Conservation (phyloP, 2,329 filamentous ascomycete species). For the Teratosphaeria gauchensis region DNA sequence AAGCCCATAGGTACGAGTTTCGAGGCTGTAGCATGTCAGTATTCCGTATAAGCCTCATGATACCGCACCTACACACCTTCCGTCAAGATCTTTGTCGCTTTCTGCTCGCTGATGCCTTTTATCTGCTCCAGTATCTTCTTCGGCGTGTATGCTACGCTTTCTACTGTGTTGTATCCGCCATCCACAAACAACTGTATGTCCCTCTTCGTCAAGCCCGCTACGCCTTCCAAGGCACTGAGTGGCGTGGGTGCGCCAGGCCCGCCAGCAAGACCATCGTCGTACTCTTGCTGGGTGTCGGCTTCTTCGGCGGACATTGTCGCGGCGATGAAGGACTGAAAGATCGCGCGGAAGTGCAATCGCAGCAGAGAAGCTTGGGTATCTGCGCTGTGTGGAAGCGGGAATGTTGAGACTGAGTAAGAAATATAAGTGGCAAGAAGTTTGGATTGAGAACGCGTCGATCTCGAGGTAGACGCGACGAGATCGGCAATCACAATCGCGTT, state of each 20-base stretch:
- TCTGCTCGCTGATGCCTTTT: slow-evolving; percentile 96
- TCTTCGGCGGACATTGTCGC: slow-evolving; percentile 41
- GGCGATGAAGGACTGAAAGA: not conserved
- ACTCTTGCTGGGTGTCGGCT: slow-evolving; percentile 59
- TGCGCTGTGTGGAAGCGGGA: not conserved
- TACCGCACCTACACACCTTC: slow-evolving; percentile 53
- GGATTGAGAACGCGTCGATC: not conserved
- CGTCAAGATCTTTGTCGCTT: slow-evolving; percentile 79
- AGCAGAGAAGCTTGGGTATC: not conserved
- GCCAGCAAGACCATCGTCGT: slow-evolving; percentile 64
- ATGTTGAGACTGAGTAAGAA: not conserved
- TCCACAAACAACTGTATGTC: slow-evolving; percentile 91
- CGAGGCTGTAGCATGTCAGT: slow-evolving; percentile 51
- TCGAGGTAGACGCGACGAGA: not conserved
- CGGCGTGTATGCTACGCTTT: slow-evolving; percentile 87
- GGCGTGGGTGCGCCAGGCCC: slow-evolving; percentile 92
- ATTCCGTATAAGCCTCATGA: not conserved
- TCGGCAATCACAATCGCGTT: not conserved
- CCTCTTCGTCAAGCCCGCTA: slow-evolving; percentile 82
- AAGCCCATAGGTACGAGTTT: slow-evolving; percentile 98
- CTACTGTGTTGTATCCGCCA: slow-evolving; percentile 89
- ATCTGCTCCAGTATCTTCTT: slow-evolving; percentile 79
- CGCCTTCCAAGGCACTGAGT: slow-evolving; percentile 75
- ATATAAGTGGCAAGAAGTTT: not conserved
- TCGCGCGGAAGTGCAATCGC: not conserved